Evolutionary conservation across 352 stramenopile species (phyloP).

Genomic region (Phytophthora ramorum): DNA sequence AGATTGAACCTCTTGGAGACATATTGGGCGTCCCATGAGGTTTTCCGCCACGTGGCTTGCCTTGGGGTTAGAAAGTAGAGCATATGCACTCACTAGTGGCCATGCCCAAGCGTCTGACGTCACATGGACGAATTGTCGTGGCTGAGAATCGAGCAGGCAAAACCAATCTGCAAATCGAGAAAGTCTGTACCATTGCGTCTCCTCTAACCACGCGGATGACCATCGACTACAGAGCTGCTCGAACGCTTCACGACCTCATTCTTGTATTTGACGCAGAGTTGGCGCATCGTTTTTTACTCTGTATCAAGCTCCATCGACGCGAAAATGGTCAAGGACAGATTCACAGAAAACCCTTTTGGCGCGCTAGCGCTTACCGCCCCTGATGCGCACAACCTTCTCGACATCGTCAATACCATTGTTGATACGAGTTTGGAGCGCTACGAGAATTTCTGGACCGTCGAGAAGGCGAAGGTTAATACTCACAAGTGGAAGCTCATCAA

Average conservation of each 20-base stretch:
- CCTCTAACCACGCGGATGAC: neutral
- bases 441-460: constrained; percentile 37
- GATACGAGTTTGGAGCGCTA: constrained; percentile 26
- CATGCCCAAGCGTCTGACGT: neutral
- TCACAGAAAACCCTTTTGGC: constrained; percentile 30
- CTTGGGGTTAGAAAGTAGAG: neutral
- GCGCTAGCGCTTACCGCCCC: constrained; percentile 15
- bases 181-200: constrained; percentile 17
- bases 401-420: constrained; percentile 32
- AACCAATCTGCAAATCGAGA: constrained; percentile 19
- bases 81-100: constrained; percentile 21
- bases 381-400: constrained; percentile 22
- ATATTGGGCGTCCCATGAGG: neutral
- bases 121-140: constrained; percentile 16
- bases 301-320: neutral
- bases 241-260: constrained; percentile 8
- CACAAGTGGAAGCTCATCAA: constrained; percentile 39
- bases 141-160: neutral
- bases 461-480: constrained; percentile 36
- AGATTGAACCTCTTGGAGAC: neutral
- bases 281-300: too few relatives aligned
- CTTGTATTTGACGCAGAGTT: constrained; percentile 14
- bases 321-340: constrained; percentile 31
- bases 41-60: constrained; percentile 1
- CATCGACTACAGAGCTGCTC: neutral